Percentiles rank a stretch among this genome's conserved stretches.
phyloP scores from a whole-genome alignment of 495 filamentous ascomycete genomes.

The Ascodesmis nigricans region DNA sequence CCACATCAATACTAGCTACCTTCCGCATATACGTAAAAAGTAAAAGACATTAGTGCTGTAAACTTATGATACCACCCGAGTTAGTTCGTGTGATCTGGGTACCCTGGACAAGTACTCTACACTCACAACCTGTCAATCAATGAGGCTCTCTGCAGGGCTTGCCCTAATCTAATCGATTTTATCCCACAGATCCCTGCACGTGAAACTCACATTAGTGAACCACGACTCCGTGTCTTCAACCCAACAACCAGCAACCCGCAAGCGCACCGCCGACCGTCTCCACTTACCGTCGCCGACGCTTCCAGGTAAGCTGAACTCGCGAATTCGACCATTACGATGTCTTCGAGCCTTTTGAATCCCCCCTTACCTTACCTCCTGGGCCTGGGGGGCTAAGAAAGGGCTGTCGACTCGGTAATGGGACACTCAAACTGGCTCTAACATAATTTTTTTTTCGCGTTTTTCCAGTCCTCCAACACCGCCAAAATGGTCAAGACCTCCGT shows the following conservation, averaged over 20 bases:
- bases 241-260: slow-evolving; percentile 2
- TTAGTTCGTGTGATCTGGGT: not conserved
- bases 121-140: too few species aligned
- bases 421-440: slow-evolving; percentile 22
- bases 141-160: not conserved
- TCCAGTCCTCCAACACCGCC: slow-evolving; percentile 57
- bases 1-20: too few species aligned
- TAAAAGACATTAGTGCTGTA: too few species aligned
- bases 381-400: slow-evolving; percentile 17
- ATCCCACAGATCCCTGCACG: slow-evolving; percentile 2
- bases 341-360: slow-evolving; percentile 23
- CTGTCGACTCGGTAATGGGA: too few species aligned
- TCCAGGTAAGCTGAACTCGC: slow-evolving; percentile 9
- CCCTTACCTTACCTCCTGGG: slow-evolving; percentile 20
- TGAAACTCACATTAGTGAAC: not conserved
- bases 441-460: slow-evolving; percentile 32
- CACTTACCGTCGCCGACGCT: slow-evolving; percentile 2
- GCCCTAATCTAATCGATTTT: not conserved
- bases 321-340: too few species aligned
- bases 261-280: slow-evolving; percentile 2
- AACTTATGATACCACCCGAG: too few species aligned
- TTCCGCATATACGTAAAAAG: too few species aligned
- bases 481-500: slow-evolving; percentile 98
- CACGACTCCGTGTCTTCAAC: not conserved
- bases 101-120: too few species aligned